Evolutionary conservation across 2,329 filamentous ascomycete genomes (phyloP).

Genomic region (Botrytis deweyae): DNA sequence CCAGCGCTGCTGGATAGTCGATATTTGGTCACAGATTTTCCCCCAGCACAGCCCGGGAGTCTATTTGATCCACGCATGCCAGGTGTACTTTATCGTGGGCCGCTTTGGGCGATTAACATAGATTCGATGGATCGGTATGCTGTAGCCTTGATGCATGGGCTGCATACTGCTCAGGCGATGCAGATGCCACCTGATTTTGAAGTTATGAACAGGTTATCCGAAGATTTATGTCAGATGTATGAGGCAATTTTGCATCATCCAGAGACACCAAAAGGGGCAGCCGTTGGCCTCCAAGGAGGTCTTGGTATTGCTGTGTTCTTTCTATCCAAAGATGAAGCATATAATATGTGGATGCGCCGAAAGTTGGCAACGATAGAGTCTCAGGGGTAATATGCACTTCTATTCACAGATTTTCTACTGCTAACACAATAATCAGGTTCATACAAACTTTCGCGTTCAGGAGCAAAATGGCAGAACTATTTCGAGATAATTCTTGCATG

Average conservation of each 20-base stretch:
- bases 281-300: conserved; percentile 72
- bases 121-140: conserved; percentile 75
- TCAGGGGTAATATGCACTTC: conserved; percentile 60
- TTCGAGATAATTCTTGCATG: conserved; percentile 67
- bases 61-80: conserved; percentile 72
- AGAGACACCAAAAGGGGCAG: conserved; percentile 64
- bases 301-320: conserved; percentile 77
- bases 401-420: conserved; percentile 1
- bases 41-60: conserved; percentile 44
- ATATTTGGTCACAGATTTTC: conserved; percentile 64
- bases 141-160: conserved; percentile 76
- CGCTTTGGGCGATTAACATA: conserved; percentile 72
- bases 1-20: conserved; percentile 59
- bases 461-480: conserved; percentile 71
- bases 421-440: conserved; percentile 57
- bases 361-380: conserved; percentile 78
- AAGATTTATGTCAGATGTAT: conserved; percentile 73
- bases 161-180: conserved; percentile 63
- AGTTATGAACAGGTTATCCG: conserved; percentile 57
- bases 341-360: conserved; percentile 75
- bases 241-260: conserved; percentile 76
- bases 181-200: conserved; percentile 50
- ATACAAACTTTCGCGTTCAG: conserved; percentile 77
- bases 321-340: conserved; percentile 69
- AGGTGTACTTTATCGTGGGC: conserved; percentile 66